Evolutionary conservation across 2,329 filamentous ascomycete genomes (phyloP).

Genomic region (Aspergillus pseudoviridinutans): DNA sequence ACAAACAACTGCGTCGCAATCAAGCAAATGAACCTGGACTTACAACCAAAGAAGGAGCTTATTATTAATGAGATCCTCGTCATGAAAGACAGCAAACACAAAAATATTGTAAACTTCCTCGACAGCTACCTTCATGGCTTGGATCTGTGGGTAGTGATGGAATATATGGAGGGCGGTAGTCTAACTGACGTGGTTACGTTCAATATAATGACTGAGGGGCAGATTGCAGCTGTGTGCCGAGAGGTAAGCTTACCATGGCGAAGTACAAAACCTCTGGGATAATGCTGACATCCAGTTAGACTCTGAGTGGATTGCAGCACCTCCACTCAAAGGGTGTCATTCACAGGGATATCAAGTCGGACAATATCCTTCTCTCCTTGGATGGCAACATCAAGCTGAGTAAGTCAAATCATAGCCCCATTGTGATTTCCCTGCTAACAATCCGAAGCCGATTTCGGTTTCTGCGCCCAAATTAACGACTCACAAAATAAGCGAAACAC

Average conservation of each 20-base stretch:
- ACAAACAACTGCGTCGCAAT: constrained; percentile 90
- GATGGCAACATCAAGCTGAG: constrained; percentile 97
- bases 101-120: constrained; percentile 99
- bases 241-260: constrained; percentile 53
- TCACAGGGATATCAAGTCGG: constrained; percentile 97
- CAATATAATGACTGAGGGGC: constrained; percentile 97
- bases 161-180: constrained; percentile 98
- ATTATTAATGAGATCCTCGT: constrained; percentile 99
- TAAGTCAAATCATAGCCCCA: constrained; percentile 46
- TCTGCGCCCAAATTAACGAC: constrained; percentile 97
- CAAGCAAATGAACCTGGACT: constrained; percentile 99
- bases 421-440: constrained; percentile 17
- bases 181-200: constrained; percentile 98
- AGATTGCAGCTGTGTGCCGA: constrained; percentile 92
- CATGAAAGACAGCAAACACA: constrained; percentile 98
- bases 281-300: constrained; percentile 44
- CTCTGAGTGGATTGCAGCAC: constrained; percentile 85
- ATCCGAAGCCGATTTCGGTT: constrained; percentile 82
- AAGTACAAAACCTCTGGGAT: neutral
- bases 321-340: constrained; percentile 97
- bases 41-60: constrained; percentile 97
- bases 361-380: constrained; percentile 91
- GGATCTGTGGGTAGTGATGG: constrained; percentile 98
- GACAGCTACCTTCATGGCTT: constrained; percentile 88
- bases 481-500: constrained; percentile 95